Conservation (phyloP, 1,284 basidiomycete species). For the Ustilago loliicola region DNA sequence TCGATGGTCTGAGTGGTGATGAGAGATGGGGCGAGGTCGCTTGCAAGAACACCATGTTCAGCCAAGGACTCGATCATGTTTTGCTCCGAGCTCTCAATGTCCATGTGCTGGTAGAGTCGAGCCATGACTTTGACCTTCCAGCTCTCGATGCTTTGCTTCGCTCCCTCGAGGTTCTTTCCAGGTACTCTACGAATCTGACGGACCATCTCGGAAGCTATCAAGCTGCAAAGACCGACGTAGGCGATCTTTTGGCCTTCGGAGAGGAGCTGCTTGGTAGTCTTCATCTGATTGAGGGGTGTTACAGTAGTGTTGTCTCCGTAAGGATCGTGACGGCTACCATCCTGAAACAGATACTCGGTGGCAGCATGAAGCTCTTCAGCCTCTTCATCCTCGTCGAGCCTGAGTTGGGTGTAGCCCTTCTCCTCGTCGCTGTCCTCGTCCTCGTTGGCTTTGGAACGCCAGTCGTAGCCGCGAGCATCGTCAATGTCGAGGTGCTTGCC, state of each 20-base stretch:
- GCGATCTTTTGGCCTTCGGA: conserved; percentile 69
- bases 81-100: conserved; percentile 67
- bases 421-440: conserved; percentile 51
- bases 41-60: conserved; percentile 65
- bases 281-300: conserved; percentile 68
- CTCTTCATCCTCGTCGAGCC: conserved; percentile 69
- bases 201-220: conserved; percentile 63
- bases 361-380: conserved; percentile 65
- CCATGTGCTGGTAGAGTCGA: conserved; percentile 69
- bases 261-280: conserved; percentile 68
- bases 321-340: conserved; percentile 53
- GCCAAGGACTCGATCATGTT: conserved; percentile 69
- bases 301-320: conserved; percentile 53
- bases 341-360: conserved; percentile 68
- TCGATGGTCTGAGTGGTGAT: conserved; percentile 66
- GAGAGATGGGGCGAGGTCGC: conserved; percentile 67
- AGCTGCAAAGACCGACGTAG: conserved; percentile 68
- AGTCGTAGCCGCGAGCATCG: conserved; percentile 68
- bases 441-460: conserved; percentile 59
- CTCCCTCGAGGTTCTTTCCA: conserved; percentile 51
- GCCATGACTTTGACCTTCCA: conserved; percentile 68
- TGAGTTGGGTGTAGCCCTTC: conserved; percentile 68
- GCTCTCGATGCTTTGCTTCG: conserved; percentile 58
- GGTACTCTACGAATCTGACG: conserved; percentile 52
- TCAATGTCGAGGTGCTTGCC: conserved; percentile 66